Percentiles rank a stretch among this genome's conserved stretches.
Evolutionary conservation across 805 yeast genomes (phyloP).

Genomic region (Wickerhamomyces bovis): DNA sequence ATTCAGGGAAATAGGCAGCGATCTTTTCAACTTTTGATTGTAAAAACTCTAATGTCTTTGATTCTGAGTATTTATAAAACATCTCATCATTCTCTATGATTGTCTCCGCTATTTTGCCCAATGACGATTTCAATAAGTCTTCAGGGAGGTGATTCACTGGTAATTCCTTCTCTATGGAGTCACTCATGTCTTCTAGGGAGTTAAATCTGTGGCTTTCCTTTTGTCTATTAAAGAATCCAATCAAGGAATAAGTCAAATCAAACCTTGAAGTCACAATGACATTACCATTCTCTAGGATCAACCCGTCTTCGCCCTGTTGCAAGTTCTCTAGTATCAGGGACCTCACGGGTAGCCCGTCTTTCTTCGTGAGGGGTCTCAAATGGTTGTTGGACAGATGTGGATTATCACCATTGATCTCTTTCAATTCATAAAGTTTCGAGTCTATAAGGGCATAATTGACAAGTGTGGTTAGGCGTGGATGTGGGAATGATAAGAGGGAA

Average conservation of each 20-base stretch:
- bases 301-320: slow-evolving; percentile 23
- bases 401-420: slow-evolving; percentile 32
- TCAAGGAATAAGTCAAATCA: slow-evolving; percentile 34
- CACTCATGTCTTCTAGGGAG: slow-evolving; percentile 40
- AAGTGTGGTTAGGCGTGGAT: slow-evolving; percentile 11
- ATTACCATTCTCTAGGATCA: slow-evolving; percentile 35
- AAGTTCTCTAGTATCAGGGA: slow-evolving; percentile 27
- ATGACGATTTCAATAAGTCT: slow-evolving; percentile 5
- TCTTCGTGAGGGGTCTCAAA: slow-evolving; percentile 23
- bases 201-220: slow-evolving; percentile 25
- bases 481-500: slow-evolving; percentile 13
- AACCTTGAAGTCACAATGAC: slow-evolving; percentile 35
- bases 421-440: slow-evolving; percentile 33
- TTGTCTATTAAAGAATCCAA: slow-evolving; percentile 28
- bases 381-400: slow-evolving; percentile 26
- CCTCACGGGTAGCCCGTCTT: slow-evolving; percentile 31
- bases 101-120: slow-evolving; percentile 33
- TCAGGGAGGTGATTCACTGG: slow-evolving; percentile 14
- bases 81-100: slow-evolving; percentile 38
- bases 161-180: slow-evolving; percentile 23
- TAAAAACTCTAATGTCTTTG: slow-evolving; percentile 34
- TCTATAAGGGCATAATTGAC: slow-evolving; percentile 12
- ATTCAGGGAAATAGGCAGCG: slow-evolving; percentile 31
- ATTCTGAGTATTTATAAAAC: slow-evolving; percentile 39
- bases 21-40: slow-evolving; percentile 33